Evolutionary conservation across 2,329 filamentous ascomycete genomes (phyloP).

Genomic region (Aureobasidium sp.): DNA sequence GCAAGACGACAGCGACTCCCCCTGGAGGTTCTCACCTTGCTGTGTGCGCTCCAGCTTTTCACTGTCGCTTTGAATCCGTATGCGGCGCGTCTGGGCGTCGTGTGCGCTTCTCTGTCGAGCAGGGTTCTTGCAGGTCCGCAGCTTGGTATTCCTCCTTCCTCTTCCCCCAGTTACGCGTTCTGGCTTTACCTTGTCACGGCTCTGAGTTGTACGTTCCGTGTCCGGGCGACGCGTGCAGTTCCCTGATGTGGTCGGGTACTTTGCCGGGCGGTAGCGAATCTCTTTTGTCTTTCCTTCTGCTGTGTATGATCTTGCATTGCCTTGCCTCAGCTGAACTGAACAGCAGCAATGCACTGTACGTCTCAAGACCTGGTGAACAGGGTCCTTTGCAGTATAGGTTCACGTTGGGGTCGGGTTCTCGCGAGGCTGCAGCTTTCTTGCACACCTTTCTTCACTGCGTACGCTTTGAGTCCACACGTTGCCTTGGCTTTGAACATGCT

Average conservation of each 20-base stretch:
- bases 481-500: background rate
- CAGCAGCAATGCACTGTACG: background rate
- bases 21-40: background rate
- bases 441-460: background rate
- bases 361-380: background rate
- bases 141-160: background rate
- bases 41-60: background rate
- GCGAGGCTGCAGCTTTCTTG: background rate
- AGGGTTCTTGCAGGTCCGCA: background rate
- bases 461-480: background rate
- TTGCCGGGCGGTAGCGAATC: too few species aligned
- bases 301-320: background rate
- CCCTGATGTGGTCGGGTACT: too few species aligned
- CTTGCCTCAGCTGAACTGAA: background rate
- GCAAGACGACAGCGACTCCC: background rate
- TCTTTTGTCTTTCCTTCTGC: background rate
- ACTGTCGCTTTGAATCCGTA: too few species aligned
- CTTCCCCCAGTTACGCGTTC: background rate
- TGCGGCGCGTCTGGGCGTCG: too few species aligned
- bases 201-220: too few species aligned
- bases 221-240: too few species aligned
- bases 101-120: too few species aligned
- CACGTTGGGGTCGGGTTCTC: background rate
- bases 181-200: too few species aligned
- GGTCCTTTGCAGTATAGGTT: background rate